Evolutionary conservation across 768 basidiomycete species (phyloP), one percentile per base, ranked within the genome.

Genomic region (Mycena rebaudengoi): DNA sequence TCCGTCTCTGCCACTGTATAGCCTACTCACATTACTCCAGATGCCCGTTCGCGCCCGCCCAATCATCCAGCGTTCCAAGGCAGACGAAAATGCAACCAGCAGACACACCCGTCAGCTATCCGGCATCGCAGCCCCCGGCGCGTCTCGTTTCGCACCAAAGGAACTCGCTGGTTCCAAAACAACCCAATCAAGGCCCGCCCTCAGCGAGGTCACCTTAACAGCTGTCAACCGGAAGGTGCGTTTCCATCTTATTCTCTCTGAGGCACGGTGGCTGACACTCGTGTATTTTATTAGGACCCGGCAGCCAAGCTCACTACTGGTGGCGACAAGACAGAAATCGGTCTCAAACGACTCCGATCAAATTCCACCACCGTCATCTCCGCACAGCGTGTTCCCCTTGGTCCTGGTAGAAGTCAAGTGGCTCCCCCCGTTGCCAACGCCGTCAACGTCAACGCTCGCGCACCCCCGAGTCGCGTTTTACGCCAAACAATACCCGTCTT

Each of bases 131-230:
- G 69, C 75, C 52, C 70, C 79, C 50, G 85, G 83, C 41, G 77
- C 86, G 43, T 79, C 84, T 59, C 87, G 89, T 53, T 79, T 85
- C 67, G 70, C 83, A 46, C 75, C 81, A 30, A 84, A 85, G 73
- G 82, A 85, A 30, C 73, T 75, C 60, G 79, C 78, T 64, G 75
- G 70, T 33, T 76, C 82, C 68, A 95, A 94, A 82, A 80, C 79
- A 32, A 83, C 80, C 41, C 78, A 82, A 21, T 87, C 88, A 74
- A 86, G 95, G 67, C 83, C 90, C 30, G 93, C 89, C 39, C 83
- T 96, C 50, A 87, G 88, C 61, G 94, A 95, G 78, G 94, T 96
- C 66, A 91, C 91, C 44, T 89, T 86, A 51, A 86, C 86, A 64
- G 88, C 90, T 58, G 86, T 92, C 52, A 93, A 92, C 76, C 86